A percentile compares a stretch with the other conserved stretches of the same genome.
phyloP scores from a whole-genome alignment of 2,329 filamentous ascomycete genomes.

The Cercospora sojina region DNA sequence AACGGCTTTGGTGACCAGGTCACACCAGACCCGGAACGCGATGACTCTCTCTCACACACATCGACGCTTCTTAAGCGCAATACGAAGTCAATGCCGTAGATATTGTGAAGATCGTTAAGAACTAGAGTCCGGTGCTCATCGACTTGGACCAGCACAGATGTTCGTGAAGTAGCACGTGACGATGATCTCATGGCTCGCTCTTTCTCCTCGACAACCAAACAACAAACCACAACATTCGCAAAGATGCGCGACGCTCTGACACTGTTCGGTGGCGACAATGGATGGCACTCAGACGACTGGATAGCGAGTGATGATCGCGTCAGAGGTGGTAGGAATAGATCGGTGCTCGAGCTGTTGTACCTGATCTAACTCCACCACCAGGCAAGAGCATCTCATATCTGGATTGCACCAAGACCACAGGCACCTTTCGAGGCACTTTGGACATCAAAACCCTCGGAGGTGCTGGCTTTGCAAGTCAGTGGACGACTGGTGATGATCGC shows the following conservation, averaged over 20 bases:
- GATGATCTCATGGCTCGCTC: not conserved
- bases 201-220: not conserved
- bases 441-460: slow-evolving; percentile 74
- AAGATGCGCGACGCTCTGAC: not conserved
- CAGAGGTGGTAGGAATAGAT: slow-evolving; percentile 60
- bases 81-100: not conserved
- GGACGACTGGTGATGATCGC: slow-evolving; percentile 58
- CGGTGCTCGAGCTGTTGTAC: not conserved
- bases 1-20: not conserved
- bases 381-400: slow-evolving; percentile 44
- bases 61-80: not conserved
- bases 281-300: slow-evolving; percentile 63
- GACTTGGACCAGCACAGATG: not conserved
- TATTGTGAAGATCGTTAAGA: not conserved
- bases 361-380: not conserved
- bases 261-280: slow-evolving; percentile 33
- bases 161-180: not conserved
- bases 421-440: slow-evolving; percentile 64
- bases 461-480: slow-evolving; percentile 79
- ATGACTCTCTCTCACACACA: too few species aligned
- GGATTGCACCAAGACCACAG: slow-evolving; percentile 42
- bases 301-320: slow-evolving; percentile 71
- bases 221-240: not conserved
- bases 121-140: not conserved
- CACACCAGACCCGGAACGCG: not conserved